Base-by-base conservation (phyloP, 202 grass and related monocot genomes). In the Eragrostis tef region DNA sequence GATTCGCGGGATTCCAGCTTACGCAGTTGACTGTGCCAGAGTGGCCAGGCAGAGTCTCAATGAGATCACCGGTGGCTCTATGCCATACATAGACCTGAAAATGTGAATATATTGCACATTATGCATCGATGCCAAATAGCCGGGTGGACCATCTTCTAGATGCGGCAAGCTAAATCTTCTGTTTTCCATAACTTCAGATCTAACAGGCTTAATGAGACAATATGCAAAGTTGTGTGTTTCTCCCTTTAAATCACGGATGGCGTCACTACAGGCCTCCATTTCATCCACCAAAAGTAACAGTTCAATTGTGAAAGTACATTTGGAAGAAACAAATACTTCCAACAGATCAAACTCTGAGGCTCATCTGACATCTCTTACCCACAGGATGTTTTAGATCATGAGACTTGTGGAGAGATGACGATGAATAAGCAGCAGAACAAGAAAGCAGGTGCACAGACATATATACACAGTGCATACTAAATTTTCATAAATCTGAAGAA, bases 71-170 rank as follows among this genome's bases (percentile, higher is more conserved):
- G 2, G 88, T 91, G 56, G 67, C 70, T 86, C 94, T 80, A 70
- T 93, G 94, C 94, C 94, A 98, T 93, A 98, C 93, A 61, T 98
- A 98, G 29, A 98, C 92, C 94, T 98, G 81, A 45, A 56, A 81
- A 70, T 21, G 84, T 45, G 21, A 71, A 77, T 43, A 5, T 20
- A 16, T 73, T 65, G 13, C 48, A 13, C 13, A 66, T 27, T 3
- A 75, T 11, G 24, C 39, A 43, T 39, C 27, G 1, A 73, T 27
- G 26, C 24, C 2, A 10, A 3, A 2, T 44, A 11, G 34, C 42
- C n/a, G 14, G 42, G 57, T 13, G 11, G 13, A 11, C 66, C 17
- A 66, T 1, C 21, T 7, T 2, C 12, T 34, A n/a, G 24, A 22
- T 29, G 21, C 0, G 22, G 3, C 31, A 64, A 6, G 24, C 24